Conservation (phyloP, 140 eudicot genomes). For the Bidens hawaiensis region DNA sequence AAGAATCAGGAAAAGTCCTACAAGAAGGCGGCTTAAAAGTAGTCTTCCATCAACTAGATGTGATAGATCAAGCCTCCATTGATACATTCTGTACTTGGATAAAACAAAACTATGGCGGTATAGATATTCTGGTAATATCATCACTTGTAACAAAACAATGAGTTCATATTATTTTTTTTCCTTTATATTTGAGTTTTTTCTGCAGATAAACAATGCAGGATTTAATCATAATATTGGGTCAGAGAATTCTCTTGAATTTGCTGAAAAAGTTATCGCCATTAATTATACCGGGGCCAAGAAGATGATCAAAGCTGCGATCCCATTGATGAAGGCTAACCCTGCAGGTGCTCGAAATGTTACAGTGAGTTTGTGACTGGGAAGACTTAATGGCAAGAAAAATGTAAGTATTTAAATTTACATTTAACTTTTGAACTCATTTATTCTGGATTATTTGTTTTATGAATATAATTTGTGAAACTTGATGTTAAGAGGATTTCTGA, state of each 20-base stretch:
- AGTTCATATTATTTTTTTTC: background rate
- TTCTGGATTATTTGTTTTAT: background rate
- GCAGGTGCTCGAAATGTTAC: slow-evolving; percentile 84
- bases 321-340: slow-evolving; percentile 73
- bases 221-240: slow-evolving; percentile 65
- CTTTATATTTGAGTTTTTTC: background rate
- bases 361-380: slow-evolving; percentile 81
- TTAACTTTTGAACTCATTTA: background rate
- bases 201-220: slow-evolving; percentile 94
- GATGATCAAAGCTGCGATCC: slow-evolving; percentile 70
- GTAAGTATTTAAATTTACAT: slow-evolving; percentile 34
- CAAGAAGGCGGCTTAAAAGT: slow-evolving; percentile 82
- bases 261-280: slow-evolving; percentile 69
- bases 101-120: slow-evolving; percentile 63
- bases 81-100: slow-evolving; percentile 55
- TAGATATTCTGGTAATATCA: slow-evolving; percentile 75
- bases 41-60: slow-evolving; percentile 81
- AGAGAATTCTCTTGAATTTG: slow-evolving; percentile 73
- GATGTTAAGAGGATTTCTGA: background rate
- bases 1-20: slow-evolving; percentile 79
- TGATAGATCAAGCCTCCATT: slow-evolving; percentile 65
- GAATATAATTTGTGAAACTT: background rate
- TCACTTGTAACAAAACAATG: background rate
- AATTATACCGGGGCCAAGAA: slow-evolving; percentile 80
- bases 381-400: slow-evolving; percentile 78